These are phyloP conservation scores for Clohesyomyces aquaticus DNA, from an alignment of 495 filamentous ascomycete species.

Conservation along the genomic window DNA sequence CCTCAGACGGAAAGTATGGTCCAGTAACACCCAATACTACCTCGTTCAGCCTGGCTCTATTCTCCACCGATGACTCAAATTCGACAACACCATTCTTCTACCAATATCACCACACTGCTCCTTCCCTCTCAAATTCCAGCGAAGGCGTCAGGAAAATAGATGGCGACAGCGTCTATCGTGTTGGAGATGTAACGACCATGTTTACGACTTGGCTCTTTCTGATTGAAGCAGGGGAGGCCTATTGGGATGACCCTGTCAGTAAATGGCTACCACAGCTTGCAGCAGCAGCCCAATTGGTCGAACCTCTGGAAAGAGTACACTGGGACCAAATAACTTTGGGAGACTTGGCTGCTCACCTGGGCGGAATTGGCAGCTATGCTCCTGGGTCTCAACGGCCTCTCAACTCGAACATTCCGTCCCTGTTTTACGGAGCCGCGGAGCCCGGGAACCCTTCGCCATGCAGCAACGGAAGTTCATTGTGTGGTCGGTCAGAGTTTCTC, in stretches of 20 bases:
- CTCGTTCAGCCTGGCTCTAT: conserved; percentile 13
- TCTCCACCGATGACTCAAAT: conserved; percentile 9
- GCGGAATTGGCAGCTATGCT: conserved; percentile 8
- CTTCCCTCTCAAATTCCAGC: neutral
- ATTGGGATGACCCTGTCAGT: conserved; percentile 16
- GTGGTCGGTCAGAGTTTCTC: conserved; percentile 8
- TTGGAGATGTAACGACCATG: conserved; percentile 11
- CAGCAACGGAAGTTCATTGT: neutral
- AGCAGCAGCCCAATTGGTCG: neutral
- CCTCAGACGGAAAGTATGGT: neutral
- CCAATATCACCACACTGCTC: conserved; percentile 17
- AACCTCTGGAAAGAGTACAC: neutral
- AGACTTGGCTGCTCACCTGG: conserved; percentile 13
- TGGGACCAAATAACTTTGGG: conserved; percentile 19
- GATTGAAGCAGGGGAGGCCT: conserved; percentile 7
- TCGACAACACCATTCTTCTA: conserved; percentile 10
- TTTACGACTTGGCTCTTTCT: conserved; percentile 10
- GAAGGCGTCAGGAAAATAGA: neutral
- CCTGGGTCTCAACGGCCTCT: neutral
- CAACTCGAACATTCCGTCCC: neutral
- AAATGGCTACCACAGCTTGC: conserved; percentile 18
- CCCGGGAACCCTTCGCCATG: neutral
- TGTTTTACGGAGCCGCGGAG: neutral
- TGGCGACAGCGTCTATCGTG: conserved; percentile 15
- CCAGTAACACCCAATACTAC: conserved; percentile 6